Evolutionary conservation across 2,329 filamentous ascomycete genomes (phyloP), one percentile per base, ranked within the genome.

Genomic region (Diaporthe ampelina): DNA sequence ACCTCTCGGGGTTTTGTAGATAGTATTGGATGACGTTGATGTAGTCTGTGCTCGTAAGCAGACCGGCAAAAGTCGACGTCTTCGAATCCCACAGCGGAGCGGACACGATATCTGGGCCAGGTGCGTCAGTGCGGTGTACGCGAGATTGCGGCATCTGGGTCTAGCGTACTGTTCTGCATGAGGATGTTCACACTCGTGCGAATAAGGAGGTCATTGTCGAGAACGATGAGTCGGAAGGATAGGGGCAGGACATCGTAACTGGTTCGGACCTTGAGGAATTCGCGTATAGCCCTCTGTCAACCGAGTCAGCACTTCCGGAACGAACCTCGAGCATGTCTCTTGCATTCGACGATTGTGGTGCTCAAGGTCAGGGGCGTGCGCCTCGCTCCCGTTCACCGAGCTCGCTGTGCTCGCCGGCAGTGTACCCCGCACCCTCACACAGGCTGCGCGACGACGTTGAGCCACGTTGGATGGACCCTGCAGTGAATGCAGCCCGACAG

Each of bases 11-110:
- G 79, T 97, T 97, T 84, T 98, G 95, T 88, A 95, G 98, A 87
- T 99, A 98, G 85, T 99, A 99, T 83, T 98, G 96, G 54, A 99
- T 97, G 73, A 99, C 93, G 81, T 99, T 99, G 85, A 99, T 97
- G 83, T 97, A 99, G 85, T 99, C 97, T 76, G 95, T 97, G 76
- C 95, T 97, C 37, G 97, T 99, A 77, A 99, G 89, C 65, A 99
- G 90, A 52, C 97, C 97, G 54, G 96, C 97, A 84, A 98, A 99
- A 48, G 94, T 95, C 35, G 95, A 97, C 5, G 93, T 94, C 77
- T 94, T 93, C 35, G 96, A 98, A 84, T 99, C 95, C 97, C 97
- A 99, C 77, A 99, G 87, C 68, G 97, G 97, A 70, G 97, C 97
- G 40, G 97, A 99, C 73, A 99, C 97, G 82, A 99, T 99, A 81